Evolutionary conservation across 2,329 filamentous ascomycete species (phyloP), one percentile per base, ranked within the genome.

Genomic region (Calonectria leucothoes): DNA sequence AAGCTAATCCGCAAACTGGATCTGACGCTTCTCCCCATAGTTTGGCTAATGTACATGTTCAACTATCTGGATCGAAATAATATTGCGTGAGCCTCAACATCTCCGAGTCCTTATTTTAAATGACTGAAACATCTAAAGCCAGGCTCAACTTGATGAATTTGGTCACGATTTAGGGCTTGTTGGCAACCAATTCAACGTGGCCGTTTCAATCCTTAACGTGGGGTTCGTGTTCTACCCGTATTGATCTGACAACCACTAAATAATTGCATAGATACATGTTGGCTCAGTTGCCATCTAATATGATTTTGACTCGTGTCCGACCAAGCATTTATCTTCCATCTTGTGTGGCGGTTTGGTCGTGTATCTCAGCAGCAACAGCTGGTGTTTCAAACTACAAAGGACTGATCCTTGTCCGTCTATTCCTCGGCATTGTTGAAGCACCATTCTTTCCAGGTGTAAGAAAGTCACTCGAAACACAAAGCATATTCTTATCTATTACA

Each of bases 41-140:
- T 80, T 8, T 80, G 76, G 77, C n/a, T 80, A 3, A 69, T 81
- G 1, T 81, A 80, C 31, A 48, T 81, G 17, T 79, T 79, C 66
- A 81, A 79, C 69, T 80, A 80, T n/a, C 66, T 81, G 0, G 78
- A 80, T 49, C 64, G 78, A 15, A 76, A 77, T 52, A 75, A 74
- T 2, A 79, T 80, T 48, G 72, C 77, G 78, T 80, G 52, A 25
- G 55, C 12, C 7, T 7, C n/a, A 15, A 25, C 4, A 10, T 25
- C 27, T 6, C 20, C 10, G 6, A 17, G 20, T 31, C 17, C 4
- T 37, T 6, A 25, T 10, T n/a, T 12, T 23, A 6, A 35, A 17
- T 39, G 14, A 23, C n/a, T 59, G 8, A 59, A 2, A 0, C 10
- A 15, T 23, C 12, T 8, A 37, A 15, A 81, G 78, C 6, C 79